A percentile compares a stretch with the other conserved stretches of the same genome.
phyloP scores from a whole-genome alignment of 805 yeast species.

The Metschnikowia amazonensis region DNA sequence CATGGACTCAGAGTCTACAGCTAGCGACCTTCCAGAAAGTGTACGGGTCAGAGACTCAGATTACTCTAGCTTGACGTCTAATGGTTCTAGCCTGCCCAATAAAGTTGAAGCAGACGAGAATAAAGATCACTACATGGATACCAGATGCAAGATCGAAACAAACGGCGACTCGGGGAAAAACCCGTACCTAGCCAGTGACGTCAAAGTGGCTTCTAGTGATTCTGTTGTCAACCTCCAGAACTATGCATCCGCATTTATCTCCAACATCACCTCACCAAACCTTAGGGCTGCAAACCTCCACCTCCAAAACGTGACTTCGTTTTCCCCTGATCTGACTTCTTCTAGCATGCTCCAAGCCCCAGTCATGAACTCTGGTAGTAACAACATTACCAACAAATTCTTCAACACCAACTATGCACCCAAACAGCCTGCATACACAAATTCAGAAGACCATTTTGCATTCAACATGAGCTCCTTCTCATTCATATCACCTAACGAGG shows the following conservation, averaged over 20 bases:
- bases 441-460: constrained; percentile 29
- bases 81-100: constrained; percentile 3
- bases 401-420: constrained; percentile 29
- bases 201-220: neutral
- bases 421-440: constrained; percentile 3
- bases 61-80: constrained; percentile 1
- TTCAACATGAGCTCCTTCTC: constrained; percentile 33
- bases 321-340: constrained; percentile 4
- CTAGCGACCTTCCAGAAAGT: neutral
- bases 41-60: neutral
- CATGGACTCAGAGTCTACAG: constrained; percentile 3
- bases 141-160: neutral
- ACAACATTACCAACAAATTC: constrained; percentile 35
- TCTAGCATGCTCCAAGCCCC: constrained; percentile 26
- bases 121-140: neutral
- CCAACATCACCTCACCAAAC: constrained; percentile 3
- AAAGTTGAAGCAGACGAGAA: neutral
- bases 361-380: constrained; percentile 25
- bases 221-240: neutral
- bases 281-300: neutral
- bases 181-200: neutral
- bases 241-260: neutral
- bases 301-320: constrained; percentile 3
- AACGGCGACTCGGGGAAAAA: neutral
- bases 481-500: constrained; percentile 2